phyloP scores from a whole-genome alignment of 2,329 filamentous ascomycete species.

The Phialocephala subalpina region DNA sequence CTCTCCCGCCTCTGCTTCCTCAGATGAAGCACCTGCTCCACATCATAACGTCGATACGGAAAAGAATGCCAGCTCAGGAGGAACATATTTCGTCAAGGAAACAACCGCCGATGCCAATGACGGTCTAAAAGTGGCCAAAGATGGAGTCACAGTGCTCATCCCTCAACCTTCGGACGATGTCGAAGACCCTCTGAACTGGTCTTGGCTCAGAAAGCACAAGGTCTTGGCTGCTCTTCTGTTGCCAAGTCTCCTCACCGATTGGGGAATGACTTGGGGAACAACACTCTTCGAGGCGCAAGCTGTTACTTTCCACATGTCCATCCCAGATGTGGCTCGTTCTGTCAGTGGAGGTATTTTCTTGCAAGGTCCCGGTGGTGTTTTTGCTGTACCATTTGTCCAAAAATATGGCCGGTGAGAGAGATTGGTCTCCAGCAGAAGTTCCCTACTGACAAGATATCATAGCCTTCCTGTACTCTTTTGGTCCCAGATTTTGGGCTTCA shows the following conservation, averaged over 20 bases:
- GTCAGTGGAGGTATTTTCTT: constrained; percentile 49
- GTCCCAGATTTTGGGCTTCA: constrained; percentile 46
- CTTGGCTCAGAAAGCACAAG: constrained; percentile 23
- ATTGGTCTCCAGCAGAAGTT: constrained; percentile 22
- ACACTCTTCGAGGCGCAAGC: constrained; percentile 26
- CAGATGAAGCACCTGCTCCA: background rate
- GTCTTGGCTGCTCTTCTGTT: constrained; percentile 21
- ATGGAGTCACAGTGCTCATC: constrained; percentile 26
- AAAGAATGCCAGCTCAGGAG: background rate
- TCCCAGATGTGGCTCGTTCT: constrained; percentile 49
- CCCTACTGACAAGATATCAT: background rate
- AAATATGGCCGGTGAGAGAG: constrained; percentile 49
- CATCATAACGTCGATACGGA: background rate
- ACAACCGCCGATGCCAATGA: background rate
- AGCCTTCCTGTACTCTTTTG: constrained; percentile 54
- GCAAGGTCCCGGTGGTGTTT: constrained; percentile 25
- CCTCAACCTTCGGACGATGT: constrained; percentile 56
- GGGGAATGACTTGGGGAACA: constrained; percentile 38
- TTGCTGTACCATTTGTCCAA: constrained; percentile 47
- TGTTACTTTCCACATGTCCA: constrained; percentile 49
- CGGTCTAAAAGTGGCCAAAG: constrained; percentile 19
- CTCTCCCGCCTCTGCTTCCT: background rate
- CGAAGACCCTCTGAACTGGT: constrained; percentile 54
- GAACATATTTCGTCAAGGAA: background rate
- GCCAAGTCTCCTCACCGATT: constrained; percentile 46